These are phyloP conservation scores for Xylariaceae sp. DNA, from an alignment of 2,329 filamentous ascomycete genomes.

Conservation along the genomic window DNA sequence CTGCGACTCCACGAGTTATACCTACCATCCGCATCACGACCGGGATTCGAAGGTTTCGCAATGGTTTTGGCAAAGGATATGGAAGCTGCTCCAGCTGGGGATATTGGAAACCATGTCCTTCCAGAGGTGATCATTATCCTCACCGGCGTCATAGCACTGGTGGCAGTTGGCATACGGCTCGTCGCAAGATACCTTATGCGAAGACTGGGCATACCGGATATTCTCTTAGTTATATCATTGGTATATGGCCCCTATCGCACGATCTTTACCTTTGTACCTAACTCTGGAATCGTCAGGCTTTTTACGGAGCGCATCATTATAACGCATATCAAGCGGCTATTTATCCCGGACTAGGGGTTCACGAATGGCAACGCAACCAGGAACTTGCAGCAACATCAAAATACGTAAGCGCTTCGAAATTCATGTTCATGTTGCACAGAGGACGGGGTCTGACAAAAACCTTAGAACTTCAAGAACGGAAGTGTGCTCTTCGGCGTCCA, in stretches of 20 bases:
- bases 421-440: neutral
- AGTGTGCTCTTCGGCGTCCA: slow-evolving; percentile 15
- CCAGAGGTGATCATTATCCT: neutral
- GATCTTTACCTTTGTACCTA: neutral
- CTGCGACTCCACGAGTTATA: too few relatives aligned
- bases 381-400: slow-evolving; percentile 10
- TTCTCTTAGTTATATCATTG: slow-evolving; percentile 13
- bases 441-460: neutral
- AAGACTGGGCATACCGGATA: slow-evolving; percentile 2
- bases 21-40: too few relatives aligned
- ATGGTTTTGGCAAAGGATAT: neutral
- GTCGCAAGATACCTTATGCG: slow-evolving; percentile 1
- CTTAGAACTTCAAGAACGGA: slow-evolving; percentile 12
- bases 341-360: slow-evolving; percentile 13
- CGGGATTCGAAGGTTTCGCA: too few relatives aligned
- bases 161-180: neutral
- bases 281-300: neutral
- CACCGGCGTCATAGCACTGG: neutral
- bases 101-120: slow-evolving; percentile 3
- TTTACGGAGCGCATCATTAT: slow-evolving; percentile 11
- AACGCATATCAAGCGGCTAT: slow-evolving; percentile 14
- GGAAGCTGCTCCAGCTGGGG: neutral
- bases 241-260: neutral
- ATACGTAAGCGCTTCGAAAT: slow-evolving; percentile 6
- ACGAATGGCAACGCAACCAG: slow-evolving; percentile 13